phyloP scores from a whole-genome alignment of 768 basidiomycete species.

The Rickenella mellea region DNA sequence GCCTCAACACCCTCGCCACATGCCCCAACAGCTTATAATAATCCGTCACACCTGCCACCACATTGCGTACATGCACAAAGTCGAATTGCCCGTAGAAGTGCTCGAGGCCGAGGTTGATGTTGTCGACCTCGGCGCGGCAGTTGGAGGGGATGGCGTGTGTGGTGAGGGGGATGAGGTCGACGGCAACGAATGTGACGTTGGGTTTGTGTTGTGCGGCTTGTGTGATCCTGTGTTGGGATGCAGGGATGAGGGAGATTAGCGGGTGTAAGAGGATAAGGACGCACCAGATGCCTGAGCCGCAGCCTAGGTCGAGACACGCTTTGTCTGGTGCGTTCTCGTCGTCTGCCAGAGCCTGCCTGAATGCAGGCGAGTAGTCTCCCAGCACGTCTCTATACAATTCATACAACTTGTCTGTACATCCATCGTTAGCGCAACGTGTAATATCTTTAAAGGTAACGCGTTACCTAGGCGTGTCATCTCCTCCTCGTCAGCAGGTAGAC shows the following conservation, averaged over 20 bases:
- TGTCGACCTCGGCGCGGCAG: constrained; percentile 72
- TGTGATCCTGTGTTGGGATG: constrained; percentile 46
- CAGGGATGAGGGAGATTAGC: constrained; percentile 5
- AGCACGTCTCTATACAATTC: constrained; percentile 51
- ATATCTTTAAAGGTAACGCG: constrained; percentile 13
- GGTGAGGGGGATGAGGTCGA: constrained; percentile 78
- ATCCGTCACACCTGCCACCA: constrained; percentile 67
- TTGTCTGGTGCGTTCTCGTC: constrained; percentile 51
- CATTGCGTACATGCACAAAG: constrained; percentile 62
- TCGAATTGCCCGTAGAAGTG: constrained; percentile 76
- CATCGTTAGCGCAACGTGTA: too few species aligned
- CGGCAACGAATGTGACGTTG: constrained; percentile 55
- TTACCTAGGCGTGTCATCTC: constrained; percentile 61
- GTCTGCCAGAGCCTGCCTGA: constrained; percentile 47
- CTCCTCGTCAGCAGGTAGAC: constrained; percentile 70
- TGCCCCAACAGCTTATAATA: constrained; percentile 57
- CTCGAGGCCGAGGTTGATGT: constrained; percentile 76
- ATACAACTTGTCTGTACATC: constrained; percentile 73
- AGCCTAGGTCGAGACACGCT: constrained; percentile 64
- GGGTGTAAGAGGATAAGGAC: constrained; percentile 7
- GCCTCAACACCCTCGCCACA: constrained; percentile 55
- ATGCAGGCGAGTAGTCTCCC: constrained; percentile 62
- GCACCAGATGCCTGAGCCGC: constrained; percentile 73
- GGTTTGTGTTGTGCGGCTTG: constrained; percentile 69
- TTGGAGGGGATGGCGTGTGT: constrained; percentile 54